Percentiles rank a stretch among this genome's conserved stretches.
phyloP scores from a whole-genome alignment of 78 protist genomes.

The Cavenderia fasciculata region DNA sequence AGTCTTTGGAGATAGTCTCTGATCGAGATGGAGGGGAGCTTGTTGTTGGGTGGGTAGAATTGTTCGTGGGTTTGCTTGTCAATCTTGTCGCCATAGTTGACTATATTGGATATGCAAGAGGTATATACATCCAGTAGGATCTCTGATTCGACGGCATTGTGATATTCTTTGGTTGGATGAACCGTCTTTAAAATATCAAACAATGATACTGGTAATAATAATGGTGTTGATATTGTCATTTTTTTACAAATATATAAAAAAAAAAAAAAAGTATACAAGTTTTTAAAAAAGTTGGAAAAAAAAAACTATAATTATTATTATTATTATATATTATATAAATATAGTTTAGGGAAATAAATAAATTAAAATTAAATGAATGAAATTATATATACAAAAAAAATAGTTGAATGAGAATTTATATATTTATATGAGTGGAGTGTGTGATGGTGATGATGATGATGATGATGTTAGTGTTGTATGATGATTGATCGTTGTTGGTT shows the following conservation, averaged over 20 bases:
- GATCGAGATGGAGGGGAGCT: constrained; percentile 48
- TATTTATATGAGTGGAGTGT: not conserved
- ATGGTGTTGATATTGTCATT: not conserved
- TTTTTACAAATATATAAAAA: not conserved
- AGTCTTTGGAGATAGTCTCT: constrained; percentile 48
- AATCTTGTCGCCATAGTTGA: not conserved
- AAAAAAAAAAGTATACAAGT: not conserved
- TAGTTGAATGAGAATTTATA: too few species aligned
- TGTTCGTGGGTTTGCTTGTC: constrained; percentile 18
- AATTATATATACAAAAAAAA: too few species aligned
- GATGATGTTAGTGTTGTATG: too few species aligned
- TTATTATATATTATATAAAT: too few species aligned
- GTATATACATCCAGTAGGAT: too few species aligned
- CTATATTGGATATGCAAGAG: not conserved
- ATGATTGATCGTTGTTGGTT: too few species aligned
- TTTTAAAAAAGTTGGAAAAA: too few species aligned
- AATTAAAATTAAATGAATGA: too few species aligned
- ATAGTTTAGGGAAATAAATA: too few species aligned
- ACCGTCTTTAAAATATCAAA: not conserved
- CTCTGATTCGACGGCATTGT: not conserved
- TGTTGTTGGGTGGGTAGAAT: constrained; percentile 74
- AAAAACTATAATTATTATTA: too few species aligned
- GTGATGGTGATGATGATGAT: too few species aligned
- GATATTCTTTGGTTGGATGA: not conserved
- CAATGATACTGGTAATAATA: not conserved